These are phyloP conservation scores for Logfia minima DNA, from an alignment of 129 eudicot species.

Conservation along the genomic window DNA sequence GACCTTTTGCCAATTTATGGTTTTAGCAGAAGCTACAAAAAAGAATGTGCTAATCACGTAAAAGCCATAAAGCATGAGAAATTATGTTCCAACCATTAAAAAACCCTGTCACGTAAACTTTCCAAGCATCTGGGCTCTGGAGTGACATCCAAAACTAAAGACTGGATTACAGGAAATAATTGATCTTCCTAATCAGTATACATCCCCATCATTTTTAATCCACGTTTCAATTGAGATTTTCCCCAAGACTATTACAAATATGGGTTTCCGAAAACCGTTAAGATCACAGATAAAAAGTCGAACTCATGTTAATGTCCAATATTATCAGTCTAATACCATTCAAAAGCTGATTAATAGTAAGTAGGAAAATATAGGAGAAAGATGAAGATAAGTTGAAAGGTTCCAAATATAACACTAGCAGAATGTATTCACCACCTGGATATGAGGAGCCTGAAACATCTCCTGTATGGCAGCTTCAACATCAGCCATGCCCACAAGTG, in stretches of 20 bases:
- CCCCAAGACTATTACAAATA: background rate
- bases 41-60: background rate
- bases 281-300: background rate
- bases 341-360: background rate
- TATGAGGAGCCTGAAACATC: conserved; percentile 99
- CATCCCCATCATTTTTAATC: background rate
- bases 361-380: background rate
- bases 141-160: background rate
- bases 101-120: background rate
- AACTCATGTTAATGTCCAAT: background rate
- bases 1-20: background rate
- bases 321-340: background rate
- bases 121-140: background rate
- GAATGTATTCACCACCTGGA: conserved; percentile 52
- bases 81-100: background rate
- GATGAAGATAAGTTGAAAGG: background rate
- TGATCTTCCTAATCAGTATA: background rate
- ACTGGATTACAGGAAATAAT: background rate
- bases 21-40: background rate
- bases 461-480: conserved; percentile 97
- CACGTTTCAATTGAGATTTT: background rate
- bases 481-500: conserved; percentile 79
- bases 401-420: background rate
- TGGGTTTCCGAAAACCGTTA: background rate
- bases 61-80: background rate